phyloP scores from a whole-genome alignment of 371 early-diverging fungal species.

The Lichtheimia ornata region DNA sequence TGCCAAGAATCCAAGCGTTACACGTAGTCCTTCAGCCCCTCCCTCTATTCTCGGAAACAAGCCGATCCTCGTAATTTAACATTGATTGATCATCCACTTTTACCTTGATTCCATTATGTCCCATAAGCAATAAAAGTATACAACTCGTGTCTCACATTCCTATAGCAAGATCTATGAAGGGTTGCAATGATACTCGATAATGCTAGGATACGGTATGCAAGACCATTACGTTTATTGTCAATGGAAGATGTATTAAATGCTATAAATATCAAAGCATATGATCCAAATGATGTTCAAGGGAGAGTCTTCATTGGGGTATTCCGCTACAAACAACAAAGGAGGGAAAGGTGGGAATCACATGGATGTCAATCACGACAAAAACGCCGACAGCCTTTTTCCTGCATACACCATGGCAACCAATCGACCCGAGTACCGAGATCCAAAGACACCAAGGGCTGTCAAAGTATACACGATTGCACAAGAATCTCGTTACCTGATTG shows the following conservation, averaged over 20 bases:
- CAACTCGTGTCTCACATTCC: too few relatives aligned
- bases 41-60: too few relatives aligned
- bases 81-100: background rate
- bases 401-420: slow-evolving; percentile 19
- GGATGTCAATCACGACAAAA: background rate
- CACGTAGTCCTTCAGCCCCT: too few relatives aligned
- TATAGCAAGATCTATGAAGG: too few relatives aligned
- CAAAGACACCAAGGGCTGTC: slow-evolving; percentile 40
- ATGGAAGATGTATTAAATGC: too few relatives aligned
- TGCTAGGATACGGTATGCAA: background rate
- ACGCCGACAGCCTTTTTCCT: slow-evolving; percentile 7
- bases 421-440: slow-evolving; percentile 36
- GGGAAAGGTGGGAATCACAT: background rate
- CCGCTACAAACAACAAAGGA: too few relatives aligned
- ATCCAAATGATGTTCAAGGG: too few relatives aligned
- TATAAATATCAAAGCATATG: too few relatives aligned
- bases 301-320: too few relatives aligned
- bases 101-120: background rate
- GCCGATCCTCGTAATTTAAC: background rate
- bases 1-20: too few relatives aligned
- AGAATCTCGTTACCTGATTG: slow-evolving; percentile 53
- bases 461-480: slow-evolving; percentile 53
- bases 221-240: too few relatives aligned
- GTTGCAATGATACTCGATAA: too few relatives aligned
- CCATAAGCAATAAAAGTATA: background rate